Evolutionary conservation across 257 asterid genomes (phyloP).

Genomic region (Oldenlandia corymbosa): DNA sequence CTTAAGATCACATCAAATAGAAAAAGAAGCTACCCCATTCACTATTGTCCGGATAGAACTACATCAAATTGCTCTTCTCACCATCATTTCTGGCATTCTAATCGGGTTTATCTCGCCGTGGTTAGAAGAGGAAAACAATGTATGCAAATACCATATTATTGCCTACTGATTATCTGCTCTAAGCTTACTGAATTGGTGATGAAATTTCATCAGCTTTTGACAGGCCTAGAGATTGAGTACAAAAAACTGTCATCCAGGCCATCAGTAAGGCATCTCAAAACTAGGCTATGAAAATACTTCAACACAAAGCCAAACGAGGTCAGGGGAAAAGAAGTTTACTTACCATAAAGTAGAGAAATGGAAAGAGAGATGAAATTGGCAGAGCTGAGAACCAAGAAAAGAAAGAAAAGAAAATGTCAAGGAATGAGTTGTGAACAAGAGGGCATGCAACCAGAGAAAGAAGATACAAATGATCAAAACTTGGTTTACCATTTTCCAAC

Average conservation of each 20-base stretch:
- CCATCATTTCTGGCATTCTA: background rate
- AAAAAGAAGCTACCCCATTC: background rate
- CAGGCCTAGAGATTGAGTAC: background rate
- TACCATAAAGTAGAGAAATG: constrained; percentile 24
- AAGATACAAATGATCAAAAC: no score
- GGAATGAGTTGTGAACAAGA: background rate
- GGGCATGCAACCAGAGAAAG: background rate
- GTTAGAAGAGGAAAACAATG: background rate
- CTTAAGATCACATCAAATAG: background rate
- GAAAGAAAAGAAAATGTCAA: background rate
- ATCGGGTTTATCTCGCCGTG: background rate
- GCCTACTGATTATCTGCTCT: background rate
- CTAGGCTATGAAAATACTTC: background rate
- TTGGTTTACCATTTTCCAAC: no score
- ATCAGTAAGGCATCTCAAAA: background rate
- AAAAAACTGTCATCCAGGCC: background rate
- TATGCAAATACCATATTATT: no score
- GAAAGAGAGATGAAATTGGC: constrained; percentile 27
- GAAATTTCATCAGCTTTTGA: background rate
- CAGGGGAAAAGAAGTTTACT: background rate
- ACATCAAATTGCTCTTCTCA: background rate
- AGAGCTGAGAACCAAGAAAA: constrained; percentile 15
- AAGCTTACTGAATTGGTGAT: background rate
- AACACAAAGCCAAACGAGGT: background rate
- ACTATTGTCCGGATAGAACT: background rate